Evolutionary conservation across 176 grass and related monocot genomes (phyloP), one percentile per base, ranked within the genome.

Genomic region (Otatea glauca): DNA sequence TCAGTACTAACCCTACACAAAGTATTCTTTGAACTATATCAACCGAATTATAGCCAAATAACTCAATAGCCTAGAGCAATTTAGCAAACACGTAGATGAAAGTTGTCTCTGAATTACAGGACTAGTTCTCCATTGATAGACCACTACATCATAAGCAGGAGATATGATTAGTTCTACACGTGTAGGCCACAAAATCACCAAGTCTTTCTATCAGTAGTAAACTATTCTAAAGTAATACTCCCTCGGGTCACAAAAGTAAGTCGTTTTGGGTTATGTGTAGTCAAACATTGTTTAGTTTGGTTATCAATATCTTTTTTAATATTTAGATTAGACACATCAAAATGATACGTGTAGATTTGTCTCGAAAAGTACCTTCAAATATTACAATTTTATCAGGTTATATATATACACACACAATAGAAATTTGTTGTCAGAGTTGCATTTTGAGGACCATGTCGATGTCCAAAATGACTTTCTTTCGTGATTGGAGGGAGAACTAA

Each of bases 151-250:
- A 69, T 47, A 79, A 39, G 44, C 71, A 65, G 42, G 64, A 75
- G 51, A 44, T 34, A 55, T 37, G 27, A 70, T 69, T 76, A 56
- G 43, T 17, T 70, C 23, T 77, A 69, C 47, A 77, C 39, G 20
- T 34, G 39, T 65, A 82, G 27, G 21, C 59, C 58, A 68, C 23
- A 9, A 68, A 85, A 34, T 63, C 78, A 70, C 5, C 5, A 29
- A 34, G 21, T 73, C 48, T 73, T 77, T 70, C 17, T 86, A n/a
- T 56, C 35, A 41, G 56, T 32, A 29, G 73, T 38, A 65, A 27
- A 60, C 13, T 58, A 68, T 21, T 53, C 25, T 8, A 86, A 56
- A 86, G 65, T 83, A 58, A 32, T 44, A 70, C 44, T 47, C 11
- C 21, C 24, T 55, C 32, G 10, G 37, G 29, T 39, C 51, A 72